Evolutionary conservation across 2,329 filamentous ascomycete genomes (phyloP), one percentile per base, ranked within the genome.

Genomic region (Lecanicillium sp.): DNA sequence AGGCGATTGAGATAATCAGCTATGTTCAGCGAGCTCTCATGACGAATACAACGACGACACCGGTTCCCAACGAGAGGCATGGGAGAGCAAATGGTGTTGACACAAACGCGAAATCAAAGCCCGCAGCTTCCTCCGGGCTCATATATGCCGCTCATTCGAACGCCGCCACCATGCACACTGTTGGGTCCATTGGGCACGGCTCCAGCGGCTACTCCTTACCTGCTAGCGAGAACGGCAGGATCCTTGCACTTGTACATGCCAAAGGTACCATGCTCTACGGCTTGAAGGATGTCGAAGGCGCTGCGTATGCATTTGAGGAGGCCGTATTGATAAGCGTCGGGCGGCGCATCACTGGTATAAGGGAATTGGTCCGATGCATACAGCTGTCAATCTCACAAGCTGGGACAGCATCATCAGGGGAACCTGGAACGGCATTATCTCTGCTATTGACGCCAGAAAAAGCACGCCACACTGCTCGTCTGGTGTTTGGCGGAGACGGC

Each of bases 181-280:
- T 17, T 11, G 9, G 15, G 13, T 20, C 39, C 3, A 84, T 80
- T 17, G 36, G 27, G 11, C 35, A 36, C 18, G 33, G 33, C 1
- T 82, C 81, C 4, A 92, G 86, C 58, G 89, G 88, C 13, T 97
- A 94, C 58, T 76, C 79, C 12, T 81, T 98, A 31, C 76, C 88
- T 5, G 88, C 83, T 2, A 79, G 75, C 31, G 92, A 98, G 49
- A 97, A 96, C 56, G 92, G 90, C 8, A 79, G 92, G 43, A 87
- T 98, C 53, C 73, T 98, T 32, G 85, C 88, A n/a, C 72, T 98
- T 13, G 80, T 97, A 29, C 92, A 98, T 61, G 89, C 90, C 15
- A 98, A 97, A 60, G 92, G 90, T n/a, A 97, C 97, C 46, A 94
- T 97, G 83, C 71, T 97, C 2, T 98, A 98, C 61, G 80, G 86